A percentile compares a stretch with the other conserved stretches of the same genome.
Conservation (phyloP, 768 basidiomycete genomes). For the Calocybe gangraenosa region DNA sequence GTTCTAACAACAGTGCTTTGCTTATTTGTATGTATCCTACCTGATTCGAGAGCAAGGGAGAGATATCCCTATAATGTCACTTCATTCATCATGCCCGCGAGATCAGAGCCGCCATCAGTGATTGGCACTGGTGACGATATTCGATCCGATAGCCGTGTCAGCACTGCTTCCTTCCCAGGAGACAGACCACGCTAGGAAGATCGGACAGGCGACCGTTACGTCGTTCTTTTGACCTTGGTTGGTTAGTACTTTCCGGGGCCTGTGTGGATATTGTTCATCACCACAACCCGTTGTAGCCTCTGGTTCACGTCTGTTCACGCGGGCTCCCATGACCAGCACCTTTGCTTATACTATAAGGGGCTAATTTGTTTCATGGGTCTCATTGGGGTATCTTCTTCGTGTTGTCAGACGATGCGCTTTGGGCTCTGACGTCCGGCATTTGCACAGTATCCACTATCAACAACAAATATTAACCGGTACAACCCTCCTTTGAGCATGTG, state of each 20-base stretch:
- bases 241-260: background rate
- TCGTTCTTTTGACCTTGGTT: conserved; percentile 1
- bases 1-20: too few relatives aligned
- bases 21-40: too few relatives aligned
- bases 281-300: conserved; percentile 1
- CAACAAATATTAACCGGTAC: too few relatives aligned
- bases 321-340: conserved; percentile 9
- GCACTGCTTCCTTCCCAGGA: conserved; percentile 8
- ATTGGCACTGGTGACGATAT: too few relatives aligned
- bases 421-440: background rate
- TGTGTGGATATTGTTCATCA: conserved; percentile 4
- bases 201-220: background rate
- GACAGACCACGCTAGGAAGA: conserved; percentile 1
- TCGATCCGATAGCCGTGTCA: conserved; percentile 10
- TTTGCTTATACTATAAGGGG: background rate
- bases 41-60: too few relatives aligned
- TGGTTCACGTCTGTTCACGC: conserved; percentile 12
- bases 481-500: too few relatives aligned
- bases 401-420: conserved; percentile 5
- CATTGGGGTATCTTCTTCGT: conserved; percentile 1
- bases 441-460: too few relatives aligned
- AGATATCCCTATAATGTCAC: too few relatives aligned
- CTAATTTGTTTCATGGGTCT: background rate
- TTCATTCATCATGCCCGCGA: too few relatives aligned
- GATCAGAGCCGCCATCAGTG: too few relatives aligned